Evolutionary conservation across 345 rosid genomes (phyloP), one percentile per base, ranked within the genome.

Genomic region (Eucalyptus coolabah): DNA sequence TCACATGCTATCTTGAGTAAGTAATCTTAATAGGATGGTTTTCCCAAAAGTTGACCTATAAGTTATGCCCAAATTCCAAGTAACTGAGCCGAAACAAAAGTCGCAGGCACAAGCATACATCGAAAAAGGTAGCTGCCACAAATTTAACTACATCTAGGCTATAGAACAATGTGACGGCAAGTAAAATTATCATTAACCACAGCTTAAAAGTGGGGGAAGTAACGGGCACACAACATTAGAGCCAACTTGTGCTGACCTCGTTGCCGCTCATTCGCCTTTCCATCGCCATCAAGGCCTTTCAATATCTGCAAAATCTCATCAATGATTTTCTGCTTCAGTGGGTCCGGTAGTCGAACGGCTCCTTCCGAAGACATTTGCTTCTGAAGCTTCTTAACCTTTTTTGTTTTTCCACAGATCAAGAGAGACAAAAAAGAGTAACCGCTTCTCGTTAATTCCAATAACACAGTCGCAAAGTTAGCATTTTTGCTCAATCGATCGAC

Each of bases 261-360:
- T 88, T 94, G 93, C 54, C 92, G 93, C 54, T 89, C 91, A 13
- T 92, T 94, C 60, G 88, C 89, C 94, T 91, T 94, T 2, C 94
- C 94, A 88, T 91, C 93, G 6, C 86, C 91, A 65, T 91, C 89
- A 88, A 95, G 91, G 89, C 91, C 93, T 91, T 89, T 95, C 86
- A 98, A 89, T 89, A 91, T 92, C 94, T 60, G 91, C 83, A 98
- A 86, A 89, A 98, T 93, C 93, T 98, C 98, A 91, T 96, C 96
- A 28, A 92, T 91, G 90, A 98, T 92, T 91, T 88, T 94, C 88
- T 90, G 94, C 89, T 95, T 96, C 87, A 95, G 92, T 65, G 90
- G 86, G 88, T 82, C 90, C 24, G 98, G 96, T 60, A 98, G 89
- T 87, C 95, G 94, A 90, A 87, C 90, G 15, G 89, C 88, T 89